phyloP scores from a whole-genome alignment of 2,329 filamentous ascomycete species.

The Aspergillus unguis region DNA sequence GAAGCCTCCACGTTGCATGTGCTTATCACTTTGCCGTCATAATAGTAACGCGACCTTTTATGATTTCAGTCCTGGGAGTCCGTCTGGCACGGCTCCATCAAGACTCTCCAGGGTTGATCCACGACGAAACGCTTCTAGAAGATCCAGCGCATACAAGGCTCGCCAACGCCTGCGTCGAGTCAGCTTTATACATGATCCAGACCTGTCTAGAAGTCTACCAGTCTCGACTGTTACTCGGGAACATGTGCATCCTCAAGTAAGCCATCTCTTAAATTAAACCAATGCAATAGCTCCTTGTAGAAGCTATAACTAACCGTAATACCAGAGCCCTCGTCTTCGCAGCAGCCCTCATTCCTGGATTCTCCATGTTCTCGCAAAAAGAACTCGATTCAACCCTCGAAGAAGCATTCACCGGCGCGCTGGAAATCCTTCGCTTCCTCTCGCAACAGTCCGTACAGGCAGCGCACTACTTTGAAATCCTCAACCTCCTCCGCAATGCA shows the following conservation, averaged over 20 bases:
- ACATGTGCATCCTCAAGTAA: constrained; percentile 61
- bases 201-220: constrained; percentile 51
- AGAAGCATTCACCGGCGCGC: constrained; percentile 49
- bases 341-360: constrained; percentile 55
- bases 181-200: constrained; percentile 55
- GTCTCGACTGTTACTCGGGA: constrained; percentile 47
- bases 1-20: constrained; percentile 55
- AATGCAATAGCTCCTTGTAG: not conserved
- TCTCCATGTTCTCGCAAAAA: constrained; percentile 53
- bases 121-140: constrained; percentile 20
- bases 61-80: constrained; percentile 50
- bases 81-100: constrained; percentile 29
- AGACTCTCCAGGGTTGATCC: constrained; percentile 20
- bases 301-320: not conserved
- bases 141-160: constrained; percentile 37
- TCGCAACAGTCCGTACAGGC: constrained; percentile 54
- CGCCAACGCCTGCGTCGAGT: constrained; percentile 54
- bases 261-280: constrained; percentile 14
- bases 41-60: constrained; percentile 54
- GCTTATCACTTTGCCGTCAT: constrained; percentile 60
- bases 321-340: constrained; percentile 54
- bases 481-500: constrained; percentile 47
- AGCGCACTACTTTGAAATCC: constrained; percentile 56
- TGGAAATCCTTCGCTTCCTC: constrained; percentile 50
- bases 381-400: constrained; percentile 40